phyloP scores from a whole-genome alignment of 2,329 filamentous ascomycete genomes.

The Xylaria sp. region DNA sequence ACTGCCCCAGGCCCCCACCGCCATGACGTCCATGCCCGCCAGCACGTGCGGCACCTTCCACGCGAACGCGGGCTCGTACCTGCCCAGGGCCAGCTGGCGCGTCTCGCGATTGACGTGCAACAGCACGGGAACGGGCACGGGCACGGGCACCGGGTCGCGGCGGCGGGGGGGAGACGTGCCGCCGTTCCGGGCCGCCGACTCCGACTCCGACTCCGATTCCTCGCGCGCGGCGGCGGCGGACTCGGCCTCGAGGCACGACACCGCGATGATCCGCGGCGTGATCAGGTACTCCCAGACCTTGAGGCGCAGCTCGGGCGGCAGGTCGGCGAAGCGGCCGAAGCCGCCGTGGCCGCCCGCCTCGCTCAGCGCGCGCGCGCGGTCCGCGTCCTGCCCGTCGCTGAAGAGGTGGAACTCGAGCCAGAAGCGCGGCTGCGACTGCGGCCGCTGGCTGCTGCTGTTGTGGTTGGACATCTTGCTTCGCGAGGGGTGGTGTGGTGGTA shows the following conservation, averaged over 20 bases:
- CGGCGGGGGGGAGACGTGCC: no score
- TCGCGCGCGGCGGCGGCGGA: slow-evolving; percentile 17
- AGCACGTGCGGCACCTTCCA: slow-evolving; percentile 50
- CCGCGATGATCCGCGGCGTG: slow-evolving; percentile 48
- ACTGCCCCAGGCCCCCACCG: no score
- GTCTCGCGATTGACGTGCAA: slow-evolving; percentile 49
- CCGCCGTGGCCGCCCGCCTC: slow-evolving; percentile 8
- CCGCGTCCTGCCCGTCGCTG: slow-evolving; percentile 43
- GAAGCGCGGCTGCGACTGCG: slow-evolving; percentile 32
- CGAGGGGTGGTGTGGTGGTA: no score
- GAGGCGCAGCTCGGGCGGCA: slow-evolving; percentile 52
- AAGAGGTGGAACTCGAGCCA: slow-evolving; percentile 51
- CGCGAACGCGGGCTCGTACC: slow-evolving; percentile 51
- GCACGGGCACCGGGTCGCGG: slow-evolving; percentile 10
- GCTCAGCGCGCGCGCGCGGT: slow-evolving; percentile 16
- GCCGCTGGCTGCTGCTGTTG: slow-evolving; percentile 4
- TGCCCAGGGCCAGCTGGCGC: slow-evolving; percentile 43
- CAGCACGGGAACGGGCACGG: slow-evolving; percentile 42
- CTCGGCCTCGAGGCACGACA: slow-evolving; percentile 43
- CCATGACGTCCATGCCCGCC: slow-evolving; percentile 16
- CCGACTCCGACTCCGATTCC: not conserved
- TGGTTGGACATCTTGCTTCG: not conserved
- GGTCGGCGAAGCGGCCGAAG: slow-evolving; percentile 41
- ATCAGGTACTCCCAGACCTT: slow-evolving; percentile 51
- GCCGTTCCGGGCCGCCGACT: no score